These are phyloP conservation scores for Cladosporium colombiae DNA, from an alignment of 2,329 filamentous ascomycete species.

Conservation along the genomic window DNA sequence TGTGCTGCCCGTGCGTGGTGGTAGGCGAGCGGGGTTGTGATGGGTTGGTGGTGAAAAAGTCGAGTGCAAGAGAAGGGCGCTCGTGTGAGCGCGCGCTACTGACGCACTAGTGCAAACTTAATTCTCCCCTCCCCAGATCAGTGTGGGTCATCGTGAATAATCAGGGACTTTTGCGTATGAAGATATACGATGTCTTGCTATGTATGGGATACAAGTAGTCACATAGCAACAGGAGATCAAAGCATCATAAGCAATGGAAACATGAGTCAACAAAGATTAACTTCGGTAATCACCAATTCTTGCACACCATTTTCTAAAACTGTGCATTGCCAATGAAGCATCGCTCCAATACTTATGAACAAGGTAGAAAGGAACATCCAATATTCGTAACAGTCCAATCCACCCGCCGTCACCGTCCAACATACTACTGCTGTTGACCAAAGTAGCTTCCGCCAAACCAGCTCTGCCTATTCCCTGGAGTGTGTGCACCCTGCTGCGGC, in stretches of 20 bases:
- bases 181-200: not conserved
- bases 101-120: slow-evolving; percentile 1
- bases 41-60: slow-evolving; percentile 5
- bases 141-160: slow-evolving; percentile 4
- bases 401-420: not conserved
- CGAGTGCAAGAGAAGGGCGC: slow-evolving; percentile 3
- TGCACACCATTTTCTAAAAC: not conserved
- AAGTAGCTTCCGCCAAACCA: slow-evolving; percentile 20
- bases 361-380: not conserved
- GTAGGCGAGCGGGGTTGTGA: not conserved
- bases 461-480: slow-evolving; percentile 16
- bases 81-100: slow-evolving; percentile 11
- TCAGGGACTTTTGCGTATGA: not conserved
- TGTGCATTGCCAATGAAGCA: not conserved
- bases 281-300: not conserved
- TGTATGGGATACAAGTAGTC: not conserved
- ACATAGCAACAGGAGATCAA: not conserved
- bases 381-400: not conserved
- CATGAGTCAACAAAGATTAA: too few species aligned
- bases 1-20: slow-evolving; percentile 4
- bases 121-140: slow-evolving; percentile 1
- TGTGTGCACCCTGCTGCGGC: slow-evolving; percentile 27
- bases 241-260: not conserved
- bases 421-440: not conserved
- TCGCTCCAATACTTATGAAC: slow-evolving; percentile 1